These are phyloP conservation scores for Trichoderma afroharzianum DNA, from an alignment of 2,329 filamentous ascomycete genomes.

Conservation along the genomic window DNA sequence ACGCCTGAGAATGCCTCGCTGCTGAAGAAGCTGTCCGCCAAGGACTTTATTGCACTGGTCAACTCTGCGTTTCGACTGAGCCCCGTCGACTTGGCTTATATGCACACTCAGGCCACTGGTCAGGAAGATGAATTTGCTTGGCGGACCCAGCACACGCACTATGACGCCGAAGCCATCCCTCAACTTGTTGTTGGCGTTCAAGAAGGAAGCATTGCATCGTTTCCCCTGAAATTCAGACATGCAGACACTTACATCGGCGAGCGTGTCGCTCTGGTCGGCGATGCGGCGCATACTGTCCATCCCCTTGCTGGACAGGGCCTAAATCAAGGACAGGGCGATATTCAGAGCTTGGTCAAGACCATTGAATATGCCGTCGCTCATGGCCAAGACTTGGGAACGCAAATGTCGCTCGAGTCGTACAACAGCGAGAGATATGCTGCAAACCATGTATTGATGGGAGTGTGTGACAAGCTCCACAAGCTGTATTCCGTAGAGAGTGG, in stretches of 20 bases:
- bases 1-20: slow-evolving; percentile 73
- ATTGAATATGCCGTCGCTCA: slow-evolving; percentile 75
- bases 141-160: slow-evolving; percentile 68
- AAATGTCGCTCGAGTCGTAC: slow-evolving; percentile 77
- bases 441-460: slow-evolving; percentile 75
- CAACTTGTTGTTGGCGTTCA: slow-evolving; percentile 68
- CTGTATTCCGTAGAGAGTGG: slow-evolving; percentile 78
- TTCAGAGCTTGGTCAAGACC: slow-evolving; percentile 69
- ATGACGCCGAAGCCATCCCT: slow-evolving; percentile 55
- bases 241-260: slow-evolving; percentile 91
- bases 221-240: slow-evolving; percentile 86
- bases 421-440: slow-evolving; percentile 74
- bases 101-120: slow-evolving; percentile 60
- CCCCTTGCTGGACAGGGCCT: slow-evolving; percentile 91
- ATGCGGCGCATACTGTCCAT: slow-evolving; percentile 93
- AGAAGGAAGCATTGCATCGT: slow-evolving; percentile 76
- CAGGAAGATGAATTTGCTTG: slow-evolving; percentile 78
- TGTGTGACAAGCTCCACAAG: slow-evolving; percentile 88
- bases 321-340: slow-evolving; percentile 89
- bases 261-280: slow-evolving; percentile 86
- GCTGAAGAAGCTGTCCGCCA: slow-evolving; percentile 69
- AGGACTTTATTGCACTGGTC: slow-evolving; percentile 80
- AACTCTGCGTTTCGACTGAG: slow-evolving; percentile 88
- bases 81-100: slow-evolving; percentile 74
- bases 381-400: slow-evolving; percentile 81